phyloP scores from a whole-genome alignment of 2,329 filamentous ascomycete genomes.

The Didymella segeticola region DNA sequence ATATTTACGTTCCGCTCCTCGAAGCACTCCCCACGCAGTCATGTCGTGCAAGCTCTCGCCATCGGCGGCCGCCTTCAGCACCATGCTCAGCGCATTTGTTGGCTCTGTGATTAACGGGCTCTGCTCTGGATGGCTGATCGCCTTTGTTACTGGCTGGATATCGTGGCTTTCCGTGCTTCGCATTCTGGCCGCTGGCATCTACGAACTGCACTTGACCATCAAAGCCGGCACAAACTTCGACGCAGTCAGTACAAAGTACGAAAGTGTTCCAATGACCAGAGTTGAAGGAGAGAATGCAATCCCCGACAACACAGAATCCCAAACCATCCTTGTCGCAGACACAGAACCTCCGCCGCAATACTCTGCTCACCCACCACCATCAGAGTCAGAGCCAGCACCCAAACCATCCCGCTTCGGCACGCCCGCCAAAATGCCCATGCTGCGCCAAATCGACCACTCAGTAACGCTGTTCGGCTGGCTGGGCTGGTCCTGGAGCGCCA shows the following conservation, averaged over 20 bases:
- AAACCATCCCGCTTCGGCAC: not conserved
- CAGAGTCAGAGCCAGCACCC: not conserved
- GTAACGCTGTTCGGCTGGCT: slow-evolving; percentile 8
- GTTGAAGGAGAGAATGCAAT: no score
- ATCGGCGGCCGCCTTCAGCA: slow-evolving; percentile 3
- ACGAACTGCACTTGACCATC: not conserved
- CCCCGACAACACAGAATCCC: not conserved
- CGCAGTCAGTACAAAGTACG: not conserved
- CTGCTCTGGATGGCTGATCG: not conserved
- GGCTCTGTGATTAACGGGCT: slow-evolving; percentile 5
- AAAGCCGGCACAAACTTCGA: not conserved
- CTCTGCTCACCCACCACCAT: not conserved
- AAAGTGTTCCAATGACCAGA: not conserved
- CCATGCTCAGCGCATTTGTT: slow-evolving; percentile 2
- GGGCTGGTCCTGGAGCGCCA: slow-evolving; percentile 17
- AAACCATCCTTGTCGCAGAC: not conserved
- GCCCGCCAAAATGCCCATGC: not conserved
- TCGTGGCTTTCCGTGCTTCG: slow-evolving; percentile 2
- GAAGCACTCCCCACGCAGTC: not conserved
- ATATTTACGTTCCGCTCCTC: not conserved
- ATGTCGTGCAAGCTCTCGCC: slow-evolving; percentile 5
- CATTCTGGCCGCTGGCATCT: not conserved
- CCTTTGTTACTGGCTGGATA: slow-evolving; percentile 3
- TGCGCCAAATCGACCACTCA: not conserved
- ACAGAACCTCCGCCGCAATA: not conserved